phyloP scores from a whole-genome alignment of 75 land plant species.

The Picea glauca region DNA sequence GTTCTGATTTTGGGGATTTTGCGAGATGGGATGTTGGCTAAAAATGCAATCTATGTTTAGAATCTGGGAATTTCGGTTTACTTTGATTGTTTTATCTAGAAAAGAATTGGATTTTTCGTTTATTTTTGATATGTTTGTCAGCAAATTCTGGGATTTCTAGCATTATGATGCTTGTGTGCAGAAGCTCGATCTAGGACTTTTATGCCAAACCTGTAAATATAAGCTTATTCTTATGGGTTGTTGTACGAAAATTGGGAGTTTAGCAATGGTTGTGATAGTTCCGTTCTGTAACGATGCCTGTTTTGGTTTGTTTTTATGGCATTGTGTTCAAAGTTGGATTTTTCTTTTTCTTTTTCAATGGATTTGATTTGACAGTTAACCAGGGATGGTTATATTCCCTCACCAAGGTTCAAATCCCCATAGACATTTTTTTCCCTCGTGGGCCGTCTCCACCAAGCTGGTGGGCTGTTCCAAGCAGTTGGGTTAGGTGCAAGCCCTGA shows the following conservation, averaged over 20 bases:
- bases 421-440: no score
- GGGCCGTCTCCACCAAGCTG: no score
- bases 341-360: neutral
- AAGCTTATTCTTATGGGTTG: neutral
- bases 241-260: neutral
- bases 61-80: neutral
- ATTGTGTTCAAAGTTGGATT: neutral
- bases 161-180: neutral
- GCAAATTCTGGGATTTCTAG: neutral
- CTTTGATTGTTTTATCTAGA: neutral
- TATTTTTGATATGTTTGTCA: neutral
- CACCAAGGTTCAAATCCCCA: no score
- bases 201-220: neutral
- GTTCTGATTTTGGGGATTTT: neutral
- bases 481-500: no score
- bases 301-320: conserved; percentile 2
- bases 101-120: neutral
- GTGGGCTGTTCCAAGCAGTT: no score
- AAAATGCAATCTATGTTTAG: neutral
- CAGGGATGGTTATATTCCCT: no score
- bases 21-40: neutral
- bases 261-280: neutral
- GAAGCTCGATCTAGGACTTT: neutral
- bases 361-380: no score
- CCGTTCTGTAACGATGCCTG: neutral